Evolutionary conservation across 2,329 filamentous ascomycete species (phyloP).

Genomic region (Herpotrichia juniperi): DNA sequence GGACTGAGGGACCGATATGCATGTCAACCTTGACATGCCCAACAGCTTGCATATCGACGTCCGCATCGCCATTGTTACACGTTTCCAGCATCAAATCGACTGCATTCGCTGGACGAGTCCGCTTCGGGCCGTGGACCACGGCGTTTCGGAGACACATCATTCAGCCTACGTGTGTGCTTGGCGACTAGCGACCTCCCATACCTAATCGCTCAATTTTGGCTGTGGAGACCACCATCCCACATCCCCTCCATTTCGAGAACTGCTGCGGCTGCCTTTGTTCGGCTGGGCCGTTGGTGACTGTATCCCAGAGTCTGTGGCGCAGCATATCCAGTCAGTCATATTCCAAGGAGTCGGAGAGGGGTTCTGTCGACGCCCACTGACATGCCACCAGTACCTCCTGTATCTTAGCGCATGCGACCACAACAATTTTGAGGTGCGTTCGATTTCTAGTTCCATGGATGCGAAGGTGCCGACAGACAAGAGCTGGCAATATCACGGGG

Average conservation of each 20-base stretch:
- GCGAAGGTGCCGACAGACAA: conserved; percentile 10
- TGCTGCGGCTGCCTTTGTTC: conserved; percentile 14
- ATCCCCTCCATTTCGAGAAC: conserved; percentile 16
- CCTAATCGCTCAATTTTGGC: conserved; percentile 37
- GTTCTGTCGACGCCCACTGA: conserved; percentile 38
- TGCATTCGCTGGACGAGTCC: conserved; percentile 8
- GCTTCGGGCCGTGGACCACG: conserved; percentile 16
- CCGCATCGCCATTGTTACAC: conserved; percentile 16
- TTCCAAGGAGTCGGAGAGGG: conserved; percentile 33
- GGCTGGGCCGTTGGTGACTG: conserved; percentile 15
- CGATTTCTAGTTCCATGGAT: conserved; percentile 10
- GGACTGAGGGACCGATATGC: conserved; percentile 33
- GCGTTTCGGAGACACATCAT: conserved; percentile 30
- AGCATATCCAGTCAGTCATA: conserved; percentile 30
- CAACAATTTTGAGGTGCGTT: conserved; percentile 40
- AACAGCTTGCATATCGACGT: conserved; percentile 20
- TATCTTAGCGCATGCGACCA: conserved; percentile 28
- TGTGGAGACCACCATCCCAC: conserved; percentile 25
- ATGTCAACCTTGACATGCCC: conserved; percentile 34
- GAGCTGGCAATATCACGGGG: conserved; percentile 11
- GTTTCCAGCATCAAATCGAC: conserved; percentile 6
- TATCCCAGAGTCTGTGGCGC: conserved; percentile 12
- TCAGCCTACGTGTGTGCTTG: conserved; percentile 43
- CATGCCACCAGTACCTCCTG: conserved; percentile 33
- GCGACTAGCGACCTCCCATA: conserved; percentile 33